Evolutionary conservation across 2,329 filamentous ascomycete species (phyloP), one percentile per base, ranked within the genome.

Genomic region (Cryphonectria japonica): DNA sequence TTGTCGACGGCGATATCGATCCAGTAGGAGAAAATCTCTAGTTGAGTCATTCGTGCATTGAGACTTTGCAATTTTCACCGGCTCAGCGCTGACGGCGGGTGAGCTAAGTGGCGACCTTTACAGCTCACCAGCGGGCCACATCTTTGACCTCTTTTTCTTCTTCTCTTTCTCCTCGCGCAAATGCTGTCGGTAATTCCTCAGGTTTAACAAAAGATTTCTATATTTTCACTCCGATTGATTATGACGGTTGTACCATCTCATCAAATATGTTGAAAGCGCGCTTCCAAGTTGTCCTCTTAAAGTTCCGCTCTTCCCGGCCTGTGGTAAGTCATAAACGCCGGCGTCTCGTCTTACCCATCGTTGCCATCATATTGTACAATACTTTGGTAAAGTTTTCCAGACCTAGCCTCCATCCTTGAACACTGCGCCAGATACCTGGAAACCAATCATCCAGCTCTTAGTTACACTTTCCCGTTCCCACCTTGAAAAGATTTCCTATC

Each of bases 31-130:
- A 67, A 70, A 62, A 68, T 62, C 63, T 68, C 32, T 4, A 39
- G 64, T 72, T 72, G 71, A 72, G 65, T 72, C 71, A 72, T 71
- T 57, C n/a, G 9, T 34, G 50, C 29, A 50, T 50, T n/a, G 41
- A 54, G 52, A 54, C 19, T 46, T 0, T 34, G 59, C 68, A 67
- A 69, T 67, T 72, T 72, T 72, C 50, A n/a, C 37, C 57, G 57
- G 57, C 57, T 37, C 32, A 60, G 57, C 57, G 26, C 54, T 66
- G 60, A 54, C 50, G 63, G 26, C 26, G n/a, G 43, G 39, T 54
- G 62, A 54, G 60, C 50, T 67, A 46, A 63, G 64, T 66, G 63
- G 68, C 70, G 39, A 65, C 59, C 46, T n/a, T 52, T 8, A 16
- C 46, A 37, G 43, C 32, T 16, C 29, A 60, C 43, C 57, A 32